A percentile compares a stretch with the other conserved stretches of the same genome.
Conservation (phyloP, 345 rosid species). For the Sonneratia caseolaris region DNA sequence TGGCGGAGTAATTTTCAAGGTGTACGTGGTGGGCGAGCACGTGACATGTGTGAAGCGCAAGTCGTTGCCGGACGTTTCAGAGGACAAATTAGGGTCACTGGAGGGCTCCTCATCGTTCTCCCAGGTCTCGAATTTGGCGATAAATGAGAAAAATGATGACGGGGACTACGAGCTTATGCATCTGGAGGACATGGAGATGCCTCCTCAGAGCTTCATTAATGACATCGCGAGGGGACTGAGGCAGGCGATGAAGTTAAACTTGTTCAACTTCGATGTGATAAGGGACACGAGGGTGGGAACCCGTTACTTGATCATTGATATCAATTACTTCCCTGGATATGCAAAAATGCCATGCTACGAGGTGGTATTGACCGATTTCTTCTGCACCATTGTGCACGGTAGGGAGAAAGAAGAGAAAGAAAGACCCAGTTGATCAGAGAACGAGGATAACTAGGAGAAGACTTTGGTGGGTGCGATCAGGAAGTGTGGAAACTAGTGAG, state of each 20-base stretch:
- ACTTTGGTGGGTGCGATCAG: conserved; percentile 8
- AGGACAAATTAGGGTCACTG: conserved; percentile 29
- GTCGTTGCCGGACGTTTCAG: conserved; percentile 47
- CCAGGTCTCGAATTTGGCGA: conserved; percentile 44
- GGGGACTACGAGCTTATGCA: conserved; percentile 21
- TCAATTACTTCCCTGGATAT: conserved; percentile 59
- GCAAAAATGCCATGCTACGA: conserved; percentile 54
- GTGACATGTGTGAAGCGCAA: conserved; percentile 50
- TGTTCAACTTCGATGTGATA: conserved; percentile 58
- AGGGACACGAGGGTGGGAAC: conserved; percentile 37
- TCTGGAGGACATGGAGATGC: conserved; percentile 36
- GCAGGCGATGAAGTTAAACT: conserved; percentile 30
- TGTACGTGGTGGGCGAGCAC: conserved; percentile 44
- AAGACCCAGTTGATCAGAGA: conserved; percentile 7
- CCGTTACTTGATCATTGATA: conserved; percentile 49
- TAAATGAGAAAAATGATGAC: conserved; percentile 20
- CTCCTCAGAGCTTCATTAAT: conserved; percentile 30
- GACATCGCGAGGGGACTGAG: conserved; percentile 47
- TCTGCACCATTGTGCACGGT: conserved; percentile 24
- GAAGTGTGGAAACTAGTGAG: conserved; percentile 13
- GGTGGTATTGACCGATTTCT: conserved; percentile 40
- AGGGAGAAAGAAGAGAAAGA: conserved; percentile 5
- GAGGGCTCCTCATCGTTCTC: conserved; percentile 42
- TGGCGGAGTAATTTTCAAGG: conserved; percentile 59
- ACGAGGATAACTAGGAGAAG: conserved; percentile 6